phyloP scores from a whole-genome alignment of 2,329 filamentous ascomycete genomes.

The Ascochyta pisi region DNA sequence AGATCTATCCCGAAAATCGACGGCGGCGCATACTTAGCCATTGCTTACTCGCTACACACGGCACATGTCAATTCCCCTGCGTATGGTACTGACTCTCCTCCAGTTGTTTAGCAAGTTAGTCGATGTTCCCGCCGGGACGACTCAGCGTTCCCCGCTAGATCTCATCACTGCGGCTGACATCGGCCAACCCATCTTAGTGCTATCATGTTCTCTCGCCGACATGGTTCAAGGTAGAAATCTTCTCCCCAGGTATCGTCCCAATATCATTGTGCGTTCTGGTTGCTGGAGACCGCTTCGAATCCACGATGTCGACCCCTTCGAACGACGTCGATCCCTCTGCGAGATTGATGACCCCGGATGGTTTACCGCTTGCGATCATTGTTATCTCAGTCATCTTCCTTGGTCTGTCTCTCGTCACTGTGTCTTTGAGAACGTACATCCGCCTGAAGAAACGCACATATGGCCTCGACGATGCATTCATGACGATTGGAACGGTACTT shows the following conservation, averaged over 20 bases:
- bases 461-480: slow-evolving; percentile 23
- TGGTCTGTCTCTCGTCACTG: slow-evolving; percentile 17
- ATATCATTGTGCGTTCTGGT: background rate
- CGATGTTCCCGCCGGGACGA: background rate
- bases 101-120: background rate
- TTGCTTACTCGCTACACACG: background rate
- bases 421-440: slow-evolving; percentile 22
- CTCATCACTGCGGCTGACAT: background rate
- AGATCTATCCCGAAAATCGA: background rate
- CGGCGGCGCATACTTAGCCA: too few species aligned
- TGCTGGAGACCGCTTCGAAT: too few species aligned
- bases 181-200: background rate
- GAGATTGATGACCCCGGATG: slow-evolving; percentile 17
- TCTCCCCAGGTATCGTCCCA: too few species aligned
- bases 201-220: background rate
- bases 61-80: background rate
- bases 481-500: slow-evolving; percentile 20
- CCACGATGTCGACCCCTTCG: background rate
- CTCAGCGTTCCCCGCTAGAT: background rate
- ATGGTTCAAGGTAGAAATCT: background rate
- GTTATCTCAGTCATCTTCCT: slow-evolving; percentile 18
- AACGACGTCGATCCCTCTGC: slow-evolving; percentile 9
- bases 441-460: slow-evolving; percentile 20
- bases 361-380: slow-evolving; percentile 23
- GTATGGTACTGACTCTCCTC: background rate